Conservation (phyloP, 768 basidiomycete genomes). For the Tubosaeta sp. region DNA sequence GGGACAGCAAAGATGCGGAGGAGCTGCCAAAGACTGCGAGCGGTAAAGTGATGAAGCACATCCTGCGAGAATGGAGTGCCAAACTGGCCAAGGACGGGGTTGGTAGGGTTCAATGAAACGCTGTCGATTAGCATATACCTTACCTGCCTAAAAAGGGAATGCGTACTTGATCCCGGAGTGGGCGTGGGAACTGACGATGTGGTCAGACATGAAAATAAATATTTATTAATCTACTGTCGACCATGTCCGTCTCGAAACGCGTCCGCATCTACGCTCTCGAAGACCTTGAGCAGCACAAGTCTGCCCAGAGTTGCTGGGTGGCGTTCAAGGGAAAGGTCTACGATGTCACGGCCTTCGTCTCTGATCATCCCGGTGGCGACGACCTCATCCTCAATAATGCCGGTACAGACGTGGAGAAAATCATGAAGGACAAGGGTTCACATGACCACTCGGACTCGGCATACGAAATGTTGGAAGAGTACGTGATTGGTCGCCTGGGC, state of each 20-base stretch:
- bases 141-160: background rate
- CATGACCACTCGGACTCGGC: conserved; percentile 92
- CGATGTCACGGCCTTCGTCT: conserved; percentile 78
- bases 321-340: conserved; percentile 80
- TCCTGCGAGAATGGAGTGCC: conserved; percentile 66
- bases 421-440: conserved; percentile 76
- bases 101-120: conserved; percentile 27
- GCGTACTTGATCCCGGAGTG: conserved; percentile 6
- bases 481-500: conserved; percentile 79
- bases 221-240: conserved; percentile 1
- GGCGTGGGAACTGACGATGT: conserved; percentile 16
- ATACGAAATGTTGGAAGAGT: conserved; percentile 89
- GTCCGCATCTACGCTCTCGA: conserved; percentile 70
- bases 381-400: conserved; percentile 81
- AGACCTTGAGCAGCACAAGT: conserved; percentile 66
- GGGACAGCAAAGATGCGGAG: conserved; percentile 52
- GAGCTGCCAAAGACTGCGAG: conserved; percentile 84
- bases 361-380: conserved; percentile 94
- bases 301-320: conserved; percentile 72
- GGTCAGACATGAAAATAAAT: conserved; percentile 1
- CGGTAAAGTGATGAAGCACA: conserved; percentile 82
- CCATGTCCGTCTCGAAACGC: conserved; percentile 57
- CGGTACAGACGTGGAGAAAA: conserved; percentile 73
- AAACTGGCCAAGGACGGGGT: conserved; percentile 44
- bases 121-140: background rate